Evolutionary conservation across 2,329 filamentous ascomycete genomes (phyloP).

Genomic region (Epichloe bromicola): DNA sequence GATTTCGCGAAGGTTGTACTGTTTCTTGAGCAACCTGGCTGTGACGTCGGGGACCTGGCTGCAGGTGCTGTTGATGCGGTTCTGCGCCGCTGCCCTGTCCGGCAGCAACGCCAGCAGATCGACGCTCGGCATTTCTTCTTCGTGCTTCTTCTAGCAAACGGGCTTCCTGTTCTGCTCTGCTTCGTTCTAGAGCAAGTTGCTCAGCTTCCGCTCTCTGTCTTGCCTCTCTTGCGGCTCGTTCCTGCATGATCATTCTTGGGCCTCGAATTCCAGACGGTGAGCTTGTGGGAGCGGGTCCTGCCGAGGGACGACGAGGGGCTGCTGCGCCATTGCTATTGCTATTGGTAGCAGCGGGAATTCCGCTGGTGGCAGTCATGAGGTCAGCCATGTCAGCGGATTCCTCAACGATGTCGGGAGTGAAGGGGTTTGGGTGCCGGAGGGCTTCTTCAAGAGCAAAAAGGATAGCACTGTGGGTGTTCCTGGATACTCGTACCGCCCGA

Average conservation of each 20-base stretch:
- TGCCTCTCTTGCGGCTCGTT: slow-evolving; percentile 65
- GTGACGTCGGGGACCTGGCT: slow-evolving; percentile 20
- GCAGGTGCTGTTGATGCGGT: slow-evolving; percentile 12
- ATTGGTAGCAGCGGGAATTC: slow-evolving; percentile 38
- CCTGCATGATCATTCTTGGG: slow-evolving; percentile 83
- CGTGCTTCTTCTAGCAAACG: slow-evolving; percentile 42
- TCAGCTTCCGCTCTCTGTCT: slow-evolving; percentile 55
- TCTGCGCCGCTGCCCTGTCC: slow-evolving; percentile 18
- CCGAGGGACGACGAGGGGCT: slow-evolving; percentile 29
- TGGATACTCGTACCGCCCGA: slow-evolving; percentile 54
- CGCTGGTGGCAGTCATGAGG: slow-evolving; percentile 47
- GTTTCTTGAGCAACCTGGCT: slow-evolving; percentile 15
- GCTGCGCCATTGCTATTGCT: slow-evolving; percentile 33
- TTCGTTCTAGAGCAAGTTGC: slow-evolving; percentile 37
- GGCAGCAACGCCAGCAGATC: slow-evolving; percentile 38
- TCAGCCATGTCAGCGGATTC: slow-evolving; percentile 90
- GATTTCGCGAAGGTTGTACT: slow-evolving; percentile 9
- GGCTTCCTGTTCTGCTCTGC: slow-evolving; percentile 44
- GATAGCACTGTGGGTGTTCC: slow-evolving; percentile 76
- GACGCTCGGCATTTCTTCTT: slow-evolving; percentile 46
- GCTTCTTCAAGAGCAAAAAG: slow-evolving; percentile 93
- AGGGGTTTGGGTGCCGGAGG: slow-evolving; percentile 65
- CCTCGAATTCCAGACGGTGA: slow-evolving; percentile 61
- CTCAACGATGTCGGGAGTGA: slow-evolving; percentile 75
- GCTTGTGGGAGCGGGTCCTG: slow-evolving; percentile 37